These are phyloP conservation scores for Lablab purpureus DNA, from an alignment of 306 rosid species.

Conservation along the genomic window DNA sequence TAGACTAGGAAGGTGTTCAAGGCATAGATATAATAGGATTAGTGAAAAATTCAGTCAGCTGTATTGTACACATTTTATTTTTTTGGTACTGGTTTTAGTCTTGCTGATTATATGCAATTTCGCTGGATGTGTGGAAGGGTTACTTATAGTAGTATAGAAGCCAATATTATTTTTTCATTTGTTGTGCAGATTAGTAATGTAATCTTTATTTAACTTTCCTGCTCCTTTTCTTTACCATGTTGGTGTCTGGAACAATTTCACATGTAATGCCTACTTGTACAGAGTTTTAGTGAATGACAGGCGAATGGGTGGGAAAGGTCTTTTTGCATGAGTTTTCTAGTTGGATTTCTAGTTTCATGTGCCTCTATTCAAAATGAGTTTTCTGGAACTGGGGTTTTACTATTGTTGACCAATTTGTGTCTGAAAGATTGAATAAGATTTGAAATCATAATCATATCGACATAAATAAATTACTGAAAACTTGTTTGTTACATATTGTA, in stretches of 20 bases:
- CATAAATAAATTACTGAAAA: not conserved
- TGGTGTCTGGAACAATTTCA: not conserved
- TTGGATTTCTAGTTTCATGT: not conserved
- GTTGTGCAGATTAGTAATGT: not conserved
- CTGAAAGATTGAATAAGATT: not conserved
- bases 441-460: slow-evolving; percentile 8
- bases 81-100: not conserved
- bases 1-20: not conserved
- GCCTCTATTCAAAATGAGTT: not conserved
- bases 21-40: not conserved
- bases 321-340: not conserved
- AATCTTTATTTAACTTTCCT: too few species aligned
- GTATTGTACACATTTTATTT: not conserved
- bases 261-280: not conserved
- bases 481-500: slow-evolving; percentile 1
- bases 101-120: not conserved
- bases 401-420: not conserved
- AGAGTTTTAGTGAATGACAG: not conserved
- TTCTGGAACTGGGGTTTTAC: not conserved
- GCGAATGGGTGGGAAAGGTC: not conserved
- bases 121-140: not conserved
- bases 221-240: not conserved
- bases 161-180: not conserved
- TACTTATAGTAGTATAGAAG: not conserved
- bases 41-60: not conserved